Conservation (phyloP, 129 eudicot genomes). For the Daucus carota region DH1_v3.0 NC_030381.2:34866001-34866500, state of each 20-base stretch:
- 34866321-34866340: constrained; percentile 93
- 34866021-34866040: too few species aligned
- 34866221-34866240: constrained; percentile 97
- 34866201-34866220: constrained; percentile 79
- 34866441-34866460: constrained; percentile 88
- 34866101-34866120: neutral
- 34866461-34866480: constrained; percentile 82
- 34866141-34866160: neutral
- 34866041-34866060: too few species aligned
- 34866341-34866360: constrained; percentile 86
- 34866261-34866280: constrained; percentile 96
- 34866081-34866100: neutral
- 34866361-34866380: constrained; percentile 90
- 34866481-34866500: constrained; percentile 93
- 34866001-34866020: too few species aligned
- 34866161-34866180: neutral
- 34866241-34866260: constrained; percentile 80
- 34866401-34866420: constrained; percentile 93
- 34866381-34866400: constrained; percentile 95
- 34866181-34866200: constrained; percentile 33
- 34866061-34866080: too few species aligned
- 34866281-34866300: constrained; percentile 94
- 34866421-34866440: constrained; percentile 90
- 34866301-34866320: constrained; percentile 87
- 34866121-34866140: neutral